Conservation (phyloP, 1,284 basidiomycete genomes). For the Ustilago tritici region DNA sequence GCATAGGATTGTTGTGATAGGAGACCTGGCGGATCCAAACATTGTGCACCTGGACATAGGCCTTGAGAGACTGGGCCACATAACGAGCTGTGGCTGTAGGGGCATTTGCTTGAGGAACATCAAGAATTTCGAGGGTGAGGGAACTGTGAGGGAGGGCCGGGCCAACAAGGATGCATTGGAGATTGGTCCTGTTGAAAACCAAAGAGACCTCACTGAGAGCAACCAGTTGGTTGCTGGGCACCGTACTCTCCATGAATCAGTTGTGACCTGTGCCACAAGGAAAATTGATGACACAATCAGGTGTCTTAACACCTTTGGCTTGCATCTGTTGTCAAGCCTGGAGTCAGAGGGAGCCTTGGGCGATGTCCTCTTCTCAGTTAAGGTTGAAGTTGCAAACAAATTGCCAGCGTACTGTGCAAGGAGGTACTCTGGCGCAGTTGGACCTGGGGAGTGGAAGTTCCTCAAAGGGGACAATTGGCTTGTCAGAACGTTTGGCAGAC, state of each 20-base stretch:
- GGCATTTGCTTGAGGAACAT: too few species aligned
- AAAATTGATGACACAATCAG: background rate
- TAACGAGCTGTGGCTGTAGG: too few species aligned
- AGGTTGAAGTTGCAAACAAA: background rate
- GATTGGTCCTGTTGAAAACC: background rate
- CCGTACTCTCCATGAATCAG: background rate
- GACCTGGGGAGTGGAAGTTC: conserved; percentile 2
- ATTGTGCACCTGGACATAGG: too few species aligned
- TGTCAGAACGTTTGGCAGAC: too few species aligned
- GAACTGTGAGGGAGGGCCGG: background rate
- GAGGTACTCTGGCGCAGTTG: background rate
- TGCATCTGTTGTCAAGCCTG: background rate
- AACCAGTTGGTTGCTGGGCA: background rate
- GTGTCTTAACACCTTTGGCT: background rate
- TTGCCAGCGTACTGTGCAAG: conserved; percentile 2
- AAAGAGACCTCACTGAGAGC: background rate
- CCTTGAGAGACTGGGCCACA: too few species aligned
- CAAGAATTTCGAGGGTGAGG: too few species aligned
- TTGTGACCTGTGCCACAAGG: background rate
- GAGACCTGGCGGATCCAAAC: too few species aligned
- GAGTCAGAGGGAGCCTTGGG: background rate
- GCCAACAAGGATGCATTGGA: background rate
- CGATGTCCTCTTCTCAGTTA: background rate
- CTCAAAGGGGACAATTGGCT: background rate
- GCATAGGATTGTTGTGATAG: too few species aligned